These are phyloP conservation scores for Solanum piurae DNA, from an alignment of 257 asterid species.

Conservation along the genomic window DNA sequence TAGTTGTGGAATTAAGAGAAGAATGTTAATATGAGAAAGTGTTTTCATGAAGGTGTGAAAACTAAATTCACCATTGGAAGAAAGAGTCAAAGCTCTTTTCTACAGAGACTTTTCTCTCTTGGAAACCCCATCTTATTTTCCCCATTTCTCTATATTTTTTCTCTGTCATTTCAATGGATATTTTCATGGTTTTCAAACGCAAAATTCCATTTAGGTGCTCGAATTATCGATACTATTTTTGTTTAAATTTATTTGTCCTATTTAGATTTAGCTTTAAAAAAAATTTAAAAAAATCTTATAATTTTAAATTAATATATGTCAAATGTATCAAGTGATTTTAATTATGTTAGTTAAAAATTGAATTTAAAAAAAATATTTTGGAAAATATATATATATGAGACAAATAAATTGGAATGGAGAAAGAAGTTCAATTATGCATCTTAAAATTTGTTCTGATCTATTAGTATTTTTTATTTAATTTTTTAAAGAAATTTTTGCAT, in stretches of 20 bases:
- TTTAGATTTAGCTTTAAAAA: no score
- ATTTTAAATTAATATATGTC: no score
- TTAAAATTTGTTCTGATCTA: no score
- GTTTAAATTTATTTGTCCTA: background rate
- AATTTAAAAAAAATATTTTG: no score
- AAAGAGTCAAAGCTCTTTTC: slow-evolving; percentile 34
- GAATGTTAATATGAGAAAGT: background rate
- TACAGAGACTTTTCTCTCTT: slow-evolving; percentile 31
- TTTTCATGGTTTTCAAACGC: background rate
- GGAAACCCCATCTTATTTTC: background rate
- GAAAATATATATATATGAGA: no score
- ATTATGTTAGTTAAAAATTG: background rate
- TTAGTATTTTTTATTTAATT: no score
- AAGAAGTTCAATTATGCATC: no score
- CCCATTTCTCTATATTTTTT: background rate
- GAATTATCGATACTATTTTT: background rate
- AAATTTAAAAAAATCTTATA: no score
- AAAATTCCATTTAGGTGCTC: background rate
- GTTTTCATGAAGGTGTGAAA: background rate
- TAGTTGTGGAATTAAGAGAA: background rate
- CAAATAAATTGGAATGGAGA: no score
- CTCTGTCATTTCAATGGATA: background rate
- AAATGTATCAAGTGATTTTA: background rate
- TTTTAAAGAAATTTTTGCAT: background rate
- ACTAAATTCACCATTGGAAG: slow-evolving; percentile 20